These are phyloP conservation scores for Populus davidiana DNA, from an alignment of 345 rosid genomes.

Conservation along the genomic window DNA sequence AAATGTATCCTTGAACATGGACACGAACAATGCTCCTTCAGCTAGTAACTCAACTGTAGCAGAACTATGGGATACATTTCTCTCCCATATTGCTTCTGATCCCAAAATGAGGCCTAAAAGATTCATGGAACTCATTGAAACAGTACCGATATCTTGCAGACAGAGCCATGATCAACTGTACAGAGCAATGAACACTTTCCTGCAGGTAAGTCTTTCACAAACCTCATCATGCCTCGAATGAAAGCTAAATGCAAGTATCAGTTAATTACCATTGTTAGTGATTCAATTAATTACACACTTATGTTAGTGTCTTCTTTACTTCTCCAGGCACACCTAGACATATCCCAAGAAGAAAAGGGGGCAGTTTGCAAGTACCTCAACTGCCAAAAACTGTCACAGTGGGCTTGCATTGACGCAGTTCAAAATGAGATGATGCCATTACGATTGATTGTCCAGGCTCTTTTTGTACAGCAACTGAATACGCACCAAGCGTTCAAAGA, in stretches of 20 bases:
- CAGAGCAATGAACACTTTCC: conserved; percentile 55
- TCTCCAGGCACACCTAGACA: conserved; percentile 47
- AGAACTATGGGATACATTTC: conserved; percentile 62
- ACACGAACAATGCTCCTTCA: conserved; percentile 36
- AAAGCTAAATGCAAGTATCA: not conserved
- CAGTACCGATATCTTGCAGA: conserved; percentile 52
- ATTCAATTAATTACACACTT: not conserved
- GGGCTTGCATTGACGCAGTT: conserved; percentile 64
- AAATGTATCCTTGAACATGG: conserved; percentile 36
- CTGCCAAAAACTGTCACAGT: conserved; percentile 73
- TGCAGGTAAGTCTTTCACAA: conserved; percentile 39
- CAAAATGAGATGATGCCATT: conserved; percentile 85
- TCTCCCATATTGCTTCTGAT: conserved; percentile 43
- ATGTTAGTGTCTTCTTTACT: not conserved
- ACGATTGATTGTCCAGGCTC: conserved; percentile 70
- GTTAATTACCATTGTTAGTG: not conserved
- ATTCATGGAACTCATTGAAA: conserved; percentile 58
- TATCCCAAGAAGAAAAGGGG: conserved; percentile 62
- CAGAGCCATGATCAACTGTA: conserved; percentile 69
- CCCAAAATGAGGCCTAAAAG: conserved; percentile 38
- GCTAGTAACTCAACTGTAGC: conserved; percentile 43
- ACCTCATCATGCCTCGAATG: not conserved
- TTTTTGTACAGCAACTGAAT: conserved; percentile 65
- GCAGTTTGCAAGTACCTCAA: conserved; percentile 62
- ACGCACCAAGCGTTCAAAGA: conserved; percentile 76